Base-by-base conservation (phyloP, 73 alveolate species). In the Paramecium caudatum region DNA sequence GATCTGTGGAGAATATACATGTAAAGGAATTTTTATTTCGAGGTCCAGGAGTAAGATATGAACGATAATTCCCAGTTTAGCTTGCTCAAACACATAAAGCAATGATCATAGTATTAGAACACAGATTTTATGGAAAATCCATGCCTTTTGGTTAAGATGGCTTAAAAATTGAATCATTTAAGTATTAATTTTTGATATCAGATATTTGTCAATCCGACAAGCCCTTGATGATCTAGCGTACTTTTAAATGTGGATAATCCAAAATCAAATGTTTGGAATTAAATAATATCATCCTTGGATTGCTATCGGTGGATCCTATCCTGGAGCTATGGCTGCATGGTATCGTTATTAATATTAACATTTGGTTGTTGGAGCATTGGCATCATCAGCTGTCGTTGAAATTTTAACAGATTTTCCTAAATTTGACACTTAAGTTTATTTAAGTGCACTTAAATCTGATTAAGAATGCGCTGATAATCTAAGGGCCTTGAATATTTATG, bases 301-400 rank as follows among this genome's bases (percentile, higher is more conserved):
- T 34, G 90, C 92, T 46, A 82, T 91, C 21, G 97, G 97, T 46
- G 97, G 97, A 46, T 91, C 96, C 25, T 94, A 94, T 55, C 95
- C 95, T 30, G 97, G 96, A 4, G 95, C 95, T 12, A 47, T 94
- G 86, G 82, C 96, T 36, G 97, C 97, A 13, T 94, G 97, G 97
- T 68, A 91, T 27, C 43, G 95, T 63, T 62, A 47, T 19, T 62
- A 94, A 48, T 94, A 90, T 47, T 96, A 96, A 4, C 95, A 94
- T 46, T 46, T 94, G 23, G 94, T 90, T 12, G 81, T 90, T 4
- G 97, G 95, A 6, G 93, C 95, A 5, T 47, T 80, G 37, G 95
- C 97, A 41, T 94, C 96, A 6, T 92, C 96, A 13, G 97, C 99
- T 19, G 93, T 86, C 5, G 93, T 86, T 6, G 39, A 86, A 9